Evolutionary conservation across 1,139 yeast genomes (phyloP), one percentile per base, ranked within the genome.

Genomic region (Fermentozyma sake): DNA sequence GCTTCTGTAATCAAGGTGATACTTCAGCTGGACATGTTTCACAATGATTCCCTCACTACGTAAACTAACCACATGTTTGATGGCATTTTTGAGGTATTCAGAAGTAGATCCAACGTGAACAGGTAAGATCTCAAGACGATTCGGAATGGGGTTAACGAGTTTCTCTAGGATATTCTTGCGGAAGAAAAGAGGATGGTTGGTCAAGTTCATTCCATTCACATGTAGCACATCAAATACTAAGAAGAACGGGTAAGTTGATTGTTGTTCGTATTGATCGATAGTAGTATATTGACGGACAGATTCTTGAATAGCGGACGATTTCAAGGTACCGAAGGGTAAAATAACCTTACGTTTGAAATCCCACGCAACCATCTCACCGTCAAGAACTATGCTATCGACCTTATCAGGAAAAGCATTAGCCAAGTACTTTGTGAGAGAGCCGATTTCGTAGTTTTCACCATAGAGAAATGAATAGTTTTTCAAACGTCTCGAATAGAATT

Each of bases 361-460:
- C 72, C 77, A 87, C 0, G 95, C 87, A 1, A 89, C 79, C 87
- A 91, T 83, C 55, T 91, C 98, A 1, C 98, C 97, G 55, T 91
- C 98, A 4, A 91, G 49, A 3, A 91, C 68, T 3, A 84, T 74
- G 19, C 62, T 59, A 9, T 54, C 52, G 3, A 70, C 66, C 5
- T 59, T 52, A 1, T 55, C 54, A 13, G 58, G 54, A 35, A 78
- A 62, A 2, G 72, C 68, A 5, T 65, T 50, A 2, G 54, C 44
- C 18, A 84, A 46, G 41, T 75, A 64, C 27, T 68, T 71, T 0
- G 89, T 70, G n/a, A 84, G 58, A 3, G 81, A 65, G 0, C 93
- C 93, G 3, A 62, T 59, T 24, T 68, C 68, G 7, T 60, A 57
- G 27, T 68, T 66, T n/a, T 61, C 61, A 0, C 97, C 97, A 48